Conservation (phyloP, 768 basidiomycete genomes). For the Symmetrospora coprosmae region DNA sequence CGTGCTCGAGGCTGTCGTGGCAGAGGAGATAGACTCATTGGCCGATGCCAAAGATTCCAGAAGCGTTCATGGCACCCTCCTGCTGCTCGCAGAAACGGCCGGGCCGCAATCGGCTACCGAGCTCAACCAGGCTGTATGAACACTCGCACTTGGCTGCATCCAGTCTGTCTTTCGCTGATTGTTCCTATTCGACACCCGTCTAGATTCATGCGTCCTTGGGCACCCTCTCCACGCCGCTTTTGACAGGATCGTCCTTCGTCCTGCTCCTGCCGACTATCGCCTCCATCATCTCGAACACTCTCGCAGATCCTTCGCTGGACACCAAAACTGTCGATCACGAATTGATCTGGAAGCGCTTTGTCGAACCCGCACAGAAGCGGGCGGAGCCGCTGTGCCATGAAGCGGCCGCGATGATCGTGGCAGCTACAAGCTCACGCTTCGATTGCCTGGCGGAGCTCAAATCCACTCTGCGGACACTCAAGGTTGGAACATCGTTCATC, state of each 20-base stretch:
- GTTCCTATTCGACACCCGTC: too few species aligned
- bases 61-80: too few species aligned
- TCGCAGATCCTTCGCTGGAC: background rate
- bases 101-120: too few species aligned
- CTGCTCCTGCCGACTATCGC: slow-evolving; percentile 1
- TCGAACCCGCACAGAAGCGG: background rate
- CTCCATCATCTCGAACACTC: background rate
- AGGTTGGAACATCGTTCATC: background rate
- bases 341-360: background rate
- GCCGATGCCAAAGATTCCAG: too few species aligned
- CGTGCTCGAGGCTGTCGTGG: too few species aligned
- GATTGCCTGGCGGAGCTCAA: slow-evolving; percentile 4
- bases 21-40: too few species aligned
- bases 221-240: background rate
- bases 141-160: too few species aligned
- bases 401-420: background rate
- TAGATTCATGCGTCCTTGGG: too few species aligned
- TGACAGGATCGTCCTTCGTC: background rate
- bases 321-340: slow-evolving; percentile 16
- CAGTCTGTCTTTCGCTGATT: too few species aligned
- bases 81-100: too few species aligned
- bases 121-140: too few species aligned
- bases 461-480: background rate
- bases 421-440: background rate
- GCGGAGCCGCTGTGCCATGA: background rate